Evolutionary conservation across 345 rosid genomes (phyloP), one percentile per base, ranked within the genome.

Genomic region (Adansonia digitata): DNA sequence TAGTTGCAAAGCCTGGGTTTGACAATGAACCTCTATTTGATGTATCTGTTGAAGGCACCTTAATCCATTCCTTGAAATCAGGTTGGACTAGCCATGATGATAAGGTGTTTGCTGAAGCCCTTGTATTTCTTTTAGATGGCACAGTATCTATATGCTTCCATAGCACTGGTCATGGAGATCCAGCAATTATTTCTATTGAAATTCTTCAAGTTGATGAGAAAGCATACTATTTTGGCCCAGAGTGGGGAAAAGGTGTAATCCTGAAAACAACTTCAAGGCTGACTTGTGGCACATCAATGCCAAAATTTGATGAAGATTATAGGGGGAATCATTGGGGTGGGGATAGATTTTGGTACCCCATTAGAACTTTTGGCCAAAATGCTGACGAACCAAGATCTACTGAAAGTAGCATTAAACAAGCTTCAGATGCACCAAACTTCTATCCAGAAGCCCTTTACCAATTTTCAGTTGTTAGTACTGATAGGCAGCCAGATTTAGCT

Each of bases 141-240:
- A 88, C 93, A 0, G 88, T 82, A 34, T 87, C 98, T 0, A 83
- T 95, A 17, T 95, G 99, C 83, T 90, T 95, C 76, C 99, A 93
- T 17, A 91, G 98, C 72, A 95, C 99, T 1, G 99, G 99, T 65
- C 99, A 89, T 81, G 99, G 99, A 17, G 99, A 93, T 83, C 99
- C 97, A n/a, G 90, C 97, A 0, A 87, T 95, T 51, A 82, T 91
- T 52, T 83, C 97, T 1, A 87, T 95, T 40, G 99, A 95, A 77
- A 83, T 95, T 80, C 97, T 93, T 52, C 98, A 95, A 71, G 85
- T 95, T 72, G 94, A 95, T 81, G 92, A 87, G 22, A 77, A 78
- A 45, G 92, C 97, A 74, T 95, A 93, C 80, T 78, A 78, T 75
- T 88, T 87, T 76, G 98, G 90, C 15, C 81, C 82, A 11, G 82